A percentile compares a stretch with the other conserved stretches of the same genome.
Conservation (phyloP, 345 rosid genomes). For the Nephelium lappaceum region DNA sequence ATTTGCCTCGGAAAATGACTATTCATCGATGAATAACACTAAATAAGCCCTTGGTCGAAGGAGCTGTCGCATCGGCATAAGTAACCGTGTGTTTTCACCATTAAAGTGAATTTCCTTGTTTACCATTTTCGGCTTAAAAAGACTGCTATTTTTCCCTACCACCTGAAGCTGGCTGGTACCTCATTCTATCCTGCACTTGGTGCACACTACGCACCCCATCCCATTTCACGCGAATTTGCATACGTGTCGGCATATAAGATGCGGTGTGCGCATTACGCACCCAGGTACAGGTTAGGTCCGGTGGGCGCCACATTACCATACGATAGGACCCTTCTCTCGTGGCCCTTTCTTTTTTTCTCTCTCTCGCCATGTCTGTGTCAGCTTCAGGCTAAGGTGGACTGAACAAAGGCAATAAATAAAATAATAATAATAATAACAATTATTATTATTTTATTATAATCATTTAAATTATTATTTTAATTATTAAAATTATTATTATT, state of each 20-base stretch:
- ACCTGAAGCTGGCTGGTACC: no score
- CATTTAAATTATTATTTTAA: neutral
- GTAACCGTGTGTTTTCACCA: neutral
- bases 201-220: neutral
- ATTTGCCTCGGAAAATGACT: no score
- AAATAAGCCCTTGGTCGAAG: neutral
- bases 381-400: constrained; percentile 33
- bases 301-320: constrained; percentile 10
- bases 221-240: neutral
- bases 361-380: constrained; percentile 25
- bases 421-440: neutral
- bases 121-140: neutral
- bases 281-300: neutral
- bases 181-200: fast-evolving
- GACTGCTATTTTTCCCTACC: neutral
- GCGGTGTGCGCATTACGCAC: constrained; percentile 18
- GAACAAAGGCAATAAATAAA: constrained; percentile 9
- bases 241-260: constrained; percentile 19
- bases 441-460: constrained; percentile 6
- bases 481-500: neutral
- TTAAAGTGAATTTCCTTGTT: neutral
- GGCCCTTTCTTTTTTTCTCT: neutral
- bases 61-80: constrained; percentile 10
- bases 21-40: no score
- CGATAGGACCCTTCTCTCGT: neutral